phyloP scores from a whole-genome alignment of 2,329 filamentous ascomycete genomes.

The Claviceps purpurea region DNA sequence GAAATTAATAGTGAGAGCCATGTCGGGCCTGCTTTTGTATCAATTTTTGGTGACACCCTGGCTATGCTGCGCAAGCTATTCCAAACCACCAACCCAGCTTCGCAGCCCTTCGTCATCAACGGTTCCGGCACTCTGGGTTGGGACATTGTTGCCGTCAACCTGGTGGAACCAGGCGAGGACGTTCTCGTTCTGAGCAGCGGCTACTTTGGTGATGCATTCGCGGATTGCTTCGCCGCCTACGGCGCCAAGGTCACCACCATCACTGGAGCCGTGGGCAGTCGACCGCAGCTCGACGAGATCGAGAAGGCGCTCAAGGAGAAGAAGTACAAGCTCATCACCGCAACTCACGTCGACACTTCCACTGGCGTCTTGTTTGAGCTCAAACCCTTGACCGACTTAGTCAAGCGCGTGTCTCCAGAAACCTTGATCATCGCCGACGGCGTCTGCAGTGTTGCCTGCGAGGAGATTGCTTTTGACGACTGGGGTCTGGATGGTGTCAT shows the following conservation, averaged over 20 bases:
- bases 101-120: constrained; percentile 86
- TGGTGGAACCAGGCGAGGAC: constrained; percentile 79
- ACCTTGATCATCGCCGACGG: constrained; percentile 89
- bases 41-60: constrained; percentile 80
- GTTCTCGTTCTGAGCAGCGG: constrained; percentile 89
- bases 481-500: constrained; percentile 90
- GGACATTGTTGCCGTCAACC: constrained; percentile 91
- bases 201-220: constrained; percentile 94
- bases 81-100: constrained; percentile 67
- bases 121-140: constrained; percentile 93
- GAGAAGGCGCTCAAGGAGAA: constrained; percentile 81
- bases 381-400: constrained; percentile 67
- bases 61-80: constrained; percentile 84
- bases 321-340: constrained; percentile 85
- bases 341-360: constrained; percentile 95
- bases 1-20: constrained; percentile 64
- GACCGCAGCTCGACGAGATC: constrained; percentile 75
- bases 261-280: constrained; percentile 75
- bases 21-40: constrained; percentile 78
- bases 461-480: constrained; percentile 91
- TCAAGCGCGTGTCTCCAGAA: constrained; percentile 76
- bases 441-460: constrained; percentile 90
- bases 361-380: constrained; percentile 92
- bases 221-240: constrained; percentile 82
- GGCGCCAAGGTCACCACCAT: constrained; percentile 82